phyloP scores from a whole-genome alignment of 768 basidiomycete genomes.

The Lactifluus piperatus region DNA sequence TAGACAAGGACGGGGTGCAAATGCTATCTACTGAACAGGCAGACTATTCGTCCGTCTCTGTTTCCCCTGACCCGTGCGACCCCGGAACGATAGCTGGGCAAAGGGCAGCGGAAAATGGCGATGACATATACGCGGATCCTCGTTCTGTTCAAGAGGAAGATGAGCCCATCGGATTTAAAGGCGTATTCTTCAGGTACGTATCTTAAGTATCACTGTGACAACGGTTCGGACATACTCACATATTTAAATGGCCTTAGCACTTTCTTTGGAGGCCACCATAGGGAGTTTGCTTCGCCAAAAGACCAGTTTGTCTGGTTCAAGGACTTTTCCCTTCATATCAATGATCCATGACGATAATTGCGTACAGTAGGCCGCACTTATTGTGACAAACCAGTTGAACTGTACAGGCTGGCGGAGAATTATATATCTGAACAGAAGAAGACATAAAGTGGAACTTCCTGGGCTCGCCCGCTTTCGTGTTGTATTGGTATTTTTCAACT shows the following conservation, averaged over 20 bases:
- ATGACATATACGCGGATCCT: background rate
- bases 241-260: slow-evolving; percentile 35
- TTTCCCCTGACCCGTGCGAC: background rate
- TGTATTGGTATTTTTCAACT: too few relatives aligned
- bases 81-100: background rate
- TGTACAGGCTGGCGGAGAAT: too few relatives aligned
- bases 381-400: too few relatives aligned
- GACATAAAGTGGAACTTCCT: too few relatives aligned
- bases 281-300: slow-evolving; percentile 56
- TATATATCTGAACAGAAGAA: too few relatives aligned
- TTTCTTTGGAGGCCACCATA: slow-evolving; percentile 71
- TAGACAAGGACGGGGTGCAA: background rate
- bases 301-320: slow-evolving; percentile 77
- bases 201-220: background rate
- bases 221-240: background rate
- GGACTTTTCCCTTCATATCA: slow-evolving; percentile 43
- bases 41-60: background rate
- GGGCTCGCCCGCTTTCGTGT: too few relatives aligned
- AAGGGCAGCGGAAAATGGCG: background rate
- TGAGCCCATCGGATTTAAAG: slow-evolving; percentile 31
- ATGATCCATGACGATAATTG: slow-evolving; percentile 1
- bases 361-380: background rate
- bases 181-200: slow-evolving; percentile 67
- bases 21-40: background rate
- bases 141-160: background rate